These are phyloP conservation scores for Scheffersomyces ergatensis DNA, from an alignment of 805 yeast genomes.

Conservation along the genomic window DNA sequence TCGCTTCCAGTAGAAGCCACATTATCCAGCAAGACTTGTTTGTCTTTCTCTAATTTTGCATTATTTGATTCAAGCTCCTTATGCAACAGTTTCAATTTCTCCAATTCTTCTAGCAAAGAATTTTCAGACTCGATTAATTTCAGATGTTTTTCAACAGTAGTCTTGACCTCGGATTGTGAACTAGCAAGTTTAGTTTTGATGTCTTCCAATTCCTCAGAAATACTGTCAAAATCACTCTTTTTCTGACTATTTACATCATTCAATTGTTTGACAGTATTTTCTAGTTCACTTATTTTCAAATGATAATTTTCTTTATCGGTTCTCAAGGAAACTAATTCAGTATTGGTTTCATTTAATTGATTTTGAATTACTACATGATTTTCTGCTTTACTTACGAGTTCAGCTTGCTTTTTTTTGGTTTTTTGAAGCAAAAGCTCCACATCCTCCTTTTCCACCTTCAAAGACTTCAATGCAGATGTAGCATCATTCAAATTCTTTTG, in stretches of 20 bases:
- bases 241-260: neutral
- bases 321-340: neutral
- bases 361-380: neutral
- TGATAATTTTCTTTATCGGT: conserved; percentile 5
- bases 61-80: neutral
- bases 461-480: neutral
- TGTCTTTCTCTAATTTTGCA: too few relatives aligned
- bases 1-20: too few relatives aligned
- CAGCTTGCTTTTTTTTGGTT: conserved; percentile 4
- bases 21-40: too few relatives aligned
- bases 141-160: neutral
- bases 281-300: conserved; percentile 1
- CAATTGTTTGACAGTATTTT: neutral
- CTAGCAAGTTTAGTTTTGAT: neutral
- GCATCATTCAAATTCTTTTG: neutral
- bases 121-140: neutral
- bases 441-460: neutral
- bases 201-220: conserved; percentile 3
- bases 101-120: neutral
- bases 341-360: neutral
- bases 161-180: neutral
- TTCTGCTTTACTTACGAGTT: neutral
- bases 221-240: neutral
- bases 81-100: conserved; percentile 7
- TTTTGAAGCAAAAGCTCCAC: conserved; percentile 3